Evolutionary conservation across 148 eudicot genomes (phyloP), one percentile per base, ranked within the genome.

Genomic region (Talinum fruticosum): DNA sequence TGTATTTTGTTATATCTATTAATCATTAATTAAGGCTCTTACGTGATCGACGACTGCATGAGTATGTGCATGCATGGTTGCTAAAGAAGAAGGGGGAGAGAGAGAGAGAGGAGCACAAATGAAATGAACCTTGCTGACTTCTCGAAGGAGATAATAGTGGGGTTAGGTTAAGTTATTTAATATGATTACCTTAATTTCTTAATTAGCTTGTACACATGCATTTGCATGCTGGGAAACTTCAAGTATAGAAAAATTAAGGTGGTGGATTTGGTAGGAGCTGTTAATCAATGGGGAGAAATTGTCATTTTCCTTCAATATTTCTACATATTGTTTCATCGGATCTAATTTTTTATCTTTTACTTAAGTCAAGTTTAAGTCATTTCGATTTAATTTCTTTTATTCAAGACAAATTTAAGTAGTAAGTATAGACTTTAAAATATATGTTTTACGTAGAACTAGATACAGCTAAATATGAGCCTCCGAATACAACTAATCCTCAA

Each of bases 221-320:
- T 47, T 72, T 45, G 66, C 75, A 51, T 73, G 64, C 10, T 66
- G 10, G 13, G 23, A 73, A 51, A 5, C 12, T 47, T 5, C 29
- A 71, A 28, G 53, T 49, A 49, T 19, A 29, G 3, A 16, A 59
- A 12, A 19, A 41, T 23, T 15, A 23, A 37, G 80, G 51, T 77
- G 74, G 70, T 72, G 74, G 77, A 77, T 77, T 72, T 81, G 80
- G 84, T 81, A 34, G 74, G 36, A 49, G 18, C 8, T 72, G 33
- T 18, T 47, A 72, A 29, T 29, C 36, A 28, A 5, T 1, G 6
- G 61, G 1, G 35, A 21, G 3, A 28, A 29, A 0, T 21, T 28
- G 0, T 2, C 28, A 4, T 62, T 8, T 0, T 62, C 10, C 18
- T 62, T 12, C 28, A 8, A 10, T 29, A 28, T n/a, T n/a, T n/a